Conservation (phyloP, 2,329 filamentous ascomycete species). For the Allantophomopsis lycopodina region DNA sequence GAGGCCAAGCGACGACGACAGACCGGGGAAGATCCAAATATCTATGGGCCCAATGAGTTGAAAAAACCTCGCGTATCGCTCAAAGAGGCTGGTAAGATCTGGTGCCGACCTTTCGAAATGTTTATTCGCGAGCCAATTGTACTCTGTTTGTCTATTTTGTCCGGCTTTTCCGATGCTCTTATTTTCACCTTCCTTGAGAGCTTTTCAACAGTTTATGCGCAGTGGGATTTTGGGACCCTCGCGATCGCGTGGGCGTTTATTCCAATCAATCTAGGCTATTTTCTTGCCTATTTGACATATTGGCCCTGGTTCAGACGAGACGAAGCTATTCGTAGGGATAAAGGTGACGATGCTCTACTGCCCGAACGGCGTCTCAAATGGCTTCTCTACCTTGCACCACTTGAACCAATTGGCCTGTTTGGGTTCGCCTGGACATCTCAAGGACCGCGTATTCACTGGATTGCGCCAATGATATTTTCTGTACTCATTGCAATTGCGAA, state of each 20-base stretch:
- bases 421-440: conserved; percentile 57
- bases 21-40: conserved; percentile 33
- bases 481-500: conserved; percentile 60
- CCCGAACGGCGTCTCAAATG: conserved; percentile 56
- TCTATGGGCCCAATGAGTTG: conserved; percentile 64
- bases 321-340: conserved; percentile 31
- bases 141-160: conserved; percentile 53
- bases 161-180: conserved; percentile 59
- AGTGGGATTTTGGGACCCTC: conserved; percentile 49
- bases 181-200: conserved; percentile 71
- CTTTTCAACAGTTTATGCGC: conserved; percentile 51
- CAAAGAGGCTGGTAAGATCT: conserved; percentile 40
- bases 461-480: conserved; percentile 50
- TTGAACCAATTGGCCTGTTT: conserved; percentile 52
- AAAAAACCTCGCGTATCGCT: conserved; percentile 40
- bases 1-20: conserved; percentile 64
- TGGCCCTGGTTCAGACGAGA: conserved; percentile 41
- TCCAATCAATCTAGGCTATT: conserved; percentile 52
- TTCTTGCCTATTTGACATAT: conserved; percentile 46
- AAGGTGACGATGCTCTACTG: conserved; percentile 42
- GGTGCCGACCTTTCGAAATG: conserved; percentile 57
- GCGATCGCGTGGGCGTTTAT: conserved; percentile 47
- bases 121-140: conserved; percentile 66
- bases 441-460: conserved; percentile 52
- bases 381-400: conserved; percentile 46